These are phyloP conservation scores for Farysia itapuensis DNA, from an alignment of 1,284 basidiomycete species.

Conservation along the genomic window DNA sequence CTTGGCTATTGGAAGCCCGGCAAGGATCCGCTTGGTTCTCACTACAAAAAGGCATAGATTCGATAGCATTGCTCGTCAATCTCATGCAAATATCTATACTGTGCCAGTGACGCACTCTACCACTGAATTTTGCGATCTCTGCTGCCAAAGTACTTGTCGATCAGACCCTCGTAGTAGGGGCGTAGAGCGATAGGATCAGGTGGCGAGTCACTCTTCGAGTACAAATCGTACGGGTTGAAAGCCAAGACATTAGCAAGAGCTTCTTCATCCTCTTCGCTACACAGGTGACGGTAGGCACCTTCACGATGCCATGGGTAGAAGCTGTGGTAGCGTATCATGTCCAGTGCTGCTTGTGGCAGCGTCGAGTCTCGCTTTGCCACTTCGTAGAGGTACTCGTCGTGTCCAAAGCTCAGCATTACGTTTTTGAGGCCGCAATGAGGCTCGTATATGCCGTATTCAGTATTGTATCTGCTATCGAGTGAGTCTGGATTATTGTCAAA, in stretches of 20 bases:
- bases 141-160: slow-evolving; percentile 73
- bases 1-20: slow-evolving; percentile 43
- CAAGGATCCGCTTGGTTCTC: slow-evolving; percentile 24
- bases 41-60: slow-evolving; percentile 10
- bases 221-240: slow-evolving; percentile 87
- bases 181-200: slow-evolving; percentile 69
- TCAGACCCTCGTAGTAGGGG: slow-evolving; percentile 79
- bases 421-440: slow-evolving; percentile 83
- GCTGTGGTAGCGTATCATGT: slow-evolving; percentile 91
- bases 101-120: slow-evolving; percentile 1
- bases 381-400: slow-evolving; percentile 66
- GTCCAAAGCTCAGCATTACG: slow-evolving; percentile 87
- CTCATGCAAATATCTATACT: background rate
- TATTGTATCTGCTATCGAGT: slow-evolving; percentile 71
- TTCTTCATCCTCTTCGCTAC: slow-evolving; percentile 18
- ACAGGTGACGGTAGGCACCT: slow-evolving; percentile 37
- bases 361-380: slow-evolving; percentile 56
- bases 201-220: slow-evolving; percentile 79
- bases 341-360: slow-evolving; percentile 79
- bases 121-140: slow-evolving; percentile 38
- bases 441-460: slow-evolving; percentile 81
- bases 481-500: slow-evolving; percentile 75
- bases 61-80: background rate
- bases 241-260: slow-evolving; percentile 60
- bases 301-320: slow-evolving; percentile 73